Conservation (phyloP, 164 flowering plant species). For the Liquidambar formosana region DNA sequence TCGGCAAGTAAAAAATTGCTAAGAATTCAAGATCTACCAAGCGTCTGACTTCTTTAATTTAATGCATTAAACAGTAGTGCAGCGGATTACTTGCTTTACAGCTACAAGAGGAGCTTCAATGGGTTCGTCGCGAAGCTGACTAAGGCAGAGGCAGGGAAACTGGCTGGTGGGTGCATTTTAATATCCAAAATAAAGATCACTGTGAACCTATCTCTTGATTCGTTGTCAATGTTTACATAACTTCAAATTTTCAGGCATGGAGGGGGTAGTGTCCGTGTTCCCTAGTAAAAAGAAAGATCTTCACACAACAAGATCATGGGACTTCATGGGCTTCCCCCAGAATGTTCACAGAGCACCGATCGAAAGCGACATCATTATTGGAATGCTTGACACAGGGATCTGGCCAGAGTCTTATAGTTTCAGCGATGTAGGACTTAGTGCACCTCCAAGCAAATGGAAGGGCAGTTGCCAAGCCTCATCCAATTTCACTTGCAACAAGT, state of each 20-base stretch:
- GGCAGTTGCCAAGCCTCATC: conserved; percentile 40
- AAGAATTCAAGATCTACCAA: not conserved
- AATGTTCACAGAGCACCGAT: conserved; percentile 12
- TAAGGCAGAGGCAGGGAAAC: conserved; percentile 29
- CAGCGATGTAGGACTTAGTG: conserved; percentile 47
- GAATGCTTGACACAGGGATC: conserved; percentile 53
- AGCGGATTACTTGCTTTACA: conserved; percentile 30
- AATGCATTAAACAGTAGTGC: conserved; percentile 4
- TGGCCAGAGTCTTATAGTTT: conserved; percentile 70
- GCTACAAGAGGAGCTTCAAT: conserved; percentile 55
- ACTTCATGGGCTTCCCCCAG: conserved; percentile 37
- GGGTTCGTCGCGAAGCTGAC: conserved; percentile 61
- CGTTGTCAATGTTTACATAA: not conserved
- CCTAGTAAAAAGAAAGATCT: conserved; percentile 25
- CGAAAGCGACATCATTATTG: conserved; percentile 47
- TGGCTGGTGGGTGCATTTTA: conserved; percentile 25
- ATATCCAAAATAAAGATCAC: too few relatives aligned
- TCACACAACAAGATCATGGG: conserved; percentile 60
- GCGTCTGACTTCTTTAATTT: not conserved
- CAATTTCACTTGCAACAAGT: conserved; percentile 74
- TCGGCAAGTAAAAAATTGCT: too few relatives aligned
- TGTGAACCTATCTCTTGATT: not conserved
- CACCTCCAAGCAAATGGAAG: conserved; percentile 58
- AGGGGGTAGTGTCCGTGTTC: conserved; percentile 47
- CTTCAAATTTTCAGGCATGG: conserved; percentile 20